Evolutionary conservation across 2,329 filamentous ascomycete species (phyloP).

Genomic region (Waltergamsia citrina): DNA sequence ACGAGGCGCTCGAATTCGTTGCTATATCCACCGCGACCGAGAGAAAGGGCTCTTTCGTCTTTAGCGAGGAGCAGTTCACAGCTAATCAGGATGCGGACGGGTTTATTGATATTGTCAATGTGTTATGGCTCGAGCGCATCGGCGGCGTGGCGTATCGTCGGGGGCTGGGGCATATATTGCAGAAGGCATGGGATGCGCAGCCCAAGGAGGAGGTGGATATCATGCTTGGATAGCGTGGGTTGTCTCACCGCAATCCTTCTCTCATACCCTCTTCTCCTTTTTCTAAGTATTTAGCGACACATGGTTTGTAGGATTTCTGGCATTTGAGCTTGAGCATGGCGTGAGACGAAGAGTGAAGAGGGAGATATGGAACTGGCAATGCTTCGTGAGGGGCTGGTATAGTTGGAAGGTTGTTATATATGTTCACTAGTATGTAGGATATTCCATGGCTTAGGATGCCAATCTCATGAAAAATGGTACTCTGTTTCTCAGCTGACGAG

Average conservation of each 20-base stretch:
- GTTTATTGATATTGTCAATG: constrained; percentile 33
- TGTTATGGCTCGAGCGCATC: constrained; percentile 35
- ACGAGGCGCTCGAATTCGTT: constrained; percentile 32
- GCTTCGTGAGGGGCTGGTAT: too few relatives aligned
- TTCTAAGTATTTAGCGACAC: neutral
- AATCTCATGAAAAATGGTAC: too few relatives aligned
- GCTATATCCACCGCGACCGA: constrained; percentile 30
- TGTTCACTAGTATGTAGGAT: too few relatives aligned
- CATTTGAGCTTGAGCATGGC: too few relatives aligned
- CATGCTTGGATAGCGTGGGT: constrained; percentile 25
- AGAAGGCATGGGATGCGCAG: constrained; percentile 28
- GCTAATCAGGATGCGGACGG: constrained; percentile 31
- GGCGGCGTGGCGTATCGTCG: constrained; percentile 29
- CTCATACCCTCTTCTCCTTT: neutral
- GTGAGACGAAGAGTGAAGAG: too few relatives aligned
- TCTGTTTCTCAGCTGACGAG: too few relatives aligned
- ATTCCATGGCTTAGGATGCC: too few relatives aligned
- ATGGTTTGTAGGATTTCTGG: too few relatives aligned
- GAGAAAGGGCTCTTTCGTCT: constrained; percentile 29
- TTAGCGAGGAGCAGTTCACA: constrained; percentile 26
- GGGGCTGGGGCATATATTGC: constrained; percentile 31
- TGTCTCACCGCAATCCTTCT: too few relatives aligned
- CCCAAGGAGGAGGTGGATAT: constrained; percentile 28
- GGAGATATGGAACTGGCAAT: too few relatives aligned
- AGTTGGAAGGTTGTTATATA: too few relatives aligned